Base-by-base conservation (phyloP, 495 filamentous ascomycete species). In the Penicillium atrosanguineum region DNA sequence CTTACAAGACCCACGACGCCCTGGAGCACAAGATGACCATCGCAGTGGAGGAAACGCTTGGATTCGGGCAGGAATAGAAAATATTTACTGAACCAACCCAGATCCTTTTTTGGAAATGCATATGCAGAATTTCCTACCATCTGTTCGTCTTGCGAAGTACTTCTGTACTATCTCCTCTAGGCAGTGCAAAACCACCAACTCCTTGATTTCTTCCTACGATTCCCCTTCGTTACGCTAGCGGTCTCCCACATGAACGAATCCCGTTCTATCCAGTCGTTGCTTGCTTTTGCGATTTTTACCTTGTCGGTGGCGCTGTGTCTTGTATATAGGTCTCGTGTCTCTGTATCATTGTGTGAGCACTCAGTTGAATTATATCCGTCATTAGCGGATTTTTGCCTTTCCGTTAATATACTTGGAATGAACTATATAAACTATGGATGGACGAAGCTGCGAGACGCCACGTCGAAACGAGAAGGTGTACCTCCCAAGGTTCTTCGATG, bases 11-110 rank as follows among this genome's bases (percentile, higher is more conserved):
- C 8, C 81, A 91, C 60, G 91, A 97, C 26, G 80, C 83, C 59
- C 77, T 99, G 56, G 84, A 93, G 64, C 76, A 83, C 61, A 99
- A 97, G 74, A 72, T 99, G 67, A 92, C 90, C 25, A 93, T 94
- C 65, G 94, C 94, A 6, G 94, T 99, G 51, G 94, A 99, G 76
- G 94, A 99, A 77, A 99, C 94, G 9, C 89, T 99, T 79, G 94
- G 94, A 53, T 99, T 99, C 69, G 94, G 94, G 46, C 95, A 99
- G 75, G 94, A 99, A 77, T 98, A 85, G 68, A 70, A 48, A 39
- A 20, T 23, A 23, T 23, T 23, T 23, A 39, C 44, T 29, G 7
- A 18, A n/a, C 36, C 25, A 38, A 25, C 18, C 48, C 28, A 29
- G 8, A 31, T 44, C 40, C 41, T 11, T 38, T 15, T 55, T 18